These are phyloP conservation scores for Termitomyces sp. DNA, from an alignment of 768 basidiomycete genomes.

Conservation along the genomic window DNA sequence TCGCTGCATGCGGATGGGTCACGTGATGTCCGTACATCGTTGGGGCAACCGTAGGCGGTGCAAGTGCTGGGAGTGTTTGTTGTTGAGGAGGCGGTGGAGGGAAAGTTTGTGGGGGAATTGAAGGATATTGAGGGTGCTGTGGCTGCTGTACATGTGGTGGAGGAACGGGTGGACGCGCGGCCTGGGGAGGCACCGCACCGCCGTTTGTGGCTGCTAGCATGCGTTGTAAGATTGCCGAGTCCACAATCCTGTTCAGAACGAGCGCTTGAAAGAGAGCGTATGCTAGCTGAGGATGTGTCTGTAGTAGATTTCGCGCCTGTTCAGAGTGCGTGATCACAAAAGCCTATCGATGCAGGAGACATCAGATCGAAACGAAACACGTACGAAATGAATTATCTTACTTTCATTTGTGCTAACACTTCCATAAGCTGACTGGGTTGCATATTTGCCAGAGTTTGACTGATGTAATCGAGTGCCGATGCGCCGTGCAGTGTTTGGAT, in stretches of 20 bases:
- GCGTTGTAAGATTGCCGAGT: slow-evolving; percentile 77
- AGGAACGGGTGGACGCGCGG: slow-evolving; percentile 19
- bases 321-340: slow-evolving; percentile 91
- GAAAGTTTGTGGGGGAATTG: slow-evolving; percentile 26
- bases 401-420: slow-evolving; percentile 98
- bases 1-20: slow-evolving; percentile 16
- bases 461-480: slow-evolving; percentile 77
- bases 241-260: slow-evolving; percentile 89
- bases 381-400: slow-evolving; percentile 34
- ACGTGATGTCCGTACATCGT: slow-evolving; percentile 24
- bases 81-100: slow-evolving; percentile 25
- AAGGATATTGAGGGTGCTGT: slow-evolving; percentile 18
- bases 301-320: slow-evolving; percentile 74
- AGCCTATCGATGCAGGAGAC: slow-evolving; percentile 44
- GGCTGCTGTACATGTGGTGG: slow-evolving; percentile 31
- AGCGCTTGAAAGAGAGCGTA: slow-evolving; percentile 96
- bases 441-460: slow-evolving; percentile 78
- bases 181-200: slow-evolving; percentile 13
- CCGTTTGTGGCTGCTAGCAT: slow-evolving; percentile 38
- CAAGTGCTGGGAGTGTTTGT: slow-evolving; percentile 13
- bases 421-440: slow-evolving; percentile 84
- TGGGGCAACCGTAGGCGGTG: slow-evolving; percentile 24
- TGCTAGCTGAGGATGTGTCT: slow-evolving; percentile 85
- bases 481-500: slow-evolving; percentile 66
- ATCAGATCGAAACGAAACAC: slow-evolving; percentile 1